phyloP scores from a whole-genome alignment of 2,329 filamentous ascomycete species.

The Pyricularia sp. region DNA sequence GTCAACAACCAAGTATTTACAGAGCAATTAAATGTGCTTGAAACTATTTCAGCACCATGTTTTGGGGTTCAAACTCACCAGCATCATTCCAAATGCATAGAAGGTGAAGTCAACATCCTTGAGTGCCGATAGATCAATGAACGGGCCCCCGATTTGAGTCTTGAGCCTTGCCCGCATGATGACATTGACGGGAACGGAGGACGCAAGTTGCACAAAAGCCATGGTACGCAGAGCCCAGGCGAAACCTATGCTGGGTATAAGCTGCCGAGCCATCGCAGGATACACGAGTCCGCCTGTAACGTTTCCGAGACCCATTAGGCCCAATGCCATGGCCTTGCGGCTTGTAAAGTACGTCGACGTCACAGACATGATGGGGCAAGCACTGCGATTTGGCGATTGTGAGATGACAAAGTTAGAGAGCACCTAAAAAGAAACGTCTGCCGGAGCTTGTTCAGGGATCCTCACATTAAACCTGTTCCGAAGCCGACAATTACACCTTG shows the following conservation, averaged over 20 bases:
- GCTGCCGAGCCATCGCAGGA: slow-evolving; percentile 21
- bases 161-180: slow-evolving; percentile 22
- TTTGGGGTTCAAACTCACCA: slow-evolving; percentile 16
- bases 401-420: background rate
- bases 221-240: slow-evolving; percentile 24
- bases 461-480: slow-evolving; percentile 20
- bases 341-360: slow-evolving; percentile 23
- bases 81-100: slow-evolving; percentile 26
- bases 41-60: background rate
- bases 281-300: slow-evolving; percentile 24
- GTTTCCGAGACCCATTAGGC: slow-evolving; percentile 18
- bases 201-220: slow-evolving; percentile 24
- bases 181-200: slow-evolving; percentile 15
- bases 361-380: slow-evolving; percentile 21
- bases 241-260: slow-evolving; percentile 23
- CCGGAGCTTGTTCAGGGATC: too few species aligned
- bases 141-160: slow-evolving; percentile 19
- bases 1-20: background rate
- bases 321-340: slow-evolving; percentile 19
- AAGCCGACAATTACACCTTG: slow-evolving; percentile 24
- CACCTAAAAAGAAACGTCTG: too few species aligned
- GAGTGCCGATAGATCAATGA: slow-evolving; percentile 26
- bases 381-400: background rate
- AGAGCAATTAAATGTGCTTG: background rate
- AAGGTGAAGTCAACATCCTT: slow-evolving; percentile 24